Evolutionary conservation across 2,329 filamentous ascomycete genomes (phyloP).

Genomic region (Reticulascus tulasneorum): DNA sequence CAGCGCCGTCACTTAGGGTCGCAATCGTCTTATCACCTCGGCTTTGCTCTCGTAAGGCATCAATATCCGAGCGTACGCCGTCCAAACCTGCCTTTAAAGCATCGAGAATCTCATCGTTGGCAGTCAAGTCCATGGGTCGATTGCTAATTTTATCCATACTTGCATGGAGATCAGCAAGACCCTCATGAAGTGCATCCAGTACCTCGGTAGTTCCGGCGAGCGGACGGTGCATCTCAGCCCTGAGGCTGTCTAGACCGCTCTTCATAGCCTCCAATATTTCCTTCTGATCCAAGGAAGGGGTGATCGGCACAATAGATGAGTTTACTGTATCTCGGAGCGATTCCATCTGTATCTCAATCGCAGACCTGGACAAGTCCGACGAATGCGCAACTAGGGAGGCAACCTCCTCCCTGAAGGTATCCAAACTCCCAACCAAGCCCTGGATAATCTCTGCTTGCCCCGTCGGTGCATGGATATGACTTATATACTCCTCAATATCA

Average conservation of each 20-base stretch:
- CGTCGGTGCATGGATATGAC: slow-evolving; percentile 60
- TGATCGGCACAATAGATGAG: slow-evolving; percentile 59
- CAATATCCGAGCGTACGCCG: slow-evolving; percentile 72
- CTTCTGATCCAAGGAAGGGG: slow-evolving; percentile 49
- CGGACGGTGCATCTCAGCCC: slow-evolving; percentile 67
- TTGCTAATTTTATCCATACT: slow-evolving; percentile 75
- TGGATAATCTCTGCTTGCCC: slow-evolving; percentile 78
- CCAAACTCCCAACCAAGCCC: slow-evolving; percentile 60
- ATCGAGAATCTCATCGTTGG: slow-evolving; percentile 86
- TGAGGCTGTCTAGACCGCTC: slow-evolving; percentile 69
- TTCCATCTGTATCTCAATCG: slow-evolving; percentile 78
- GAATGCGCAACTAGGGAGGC: slow-evolving; percentile 52
- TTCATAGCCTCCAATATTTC: slow-evolving; percentile 70
- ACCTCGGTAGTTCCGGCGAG: slow-evolving; percentile 78
- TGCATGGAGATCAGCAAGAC: slow-evolving; percentile 69
- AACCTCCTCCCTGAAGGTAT: slow-evolving; percentile 65
- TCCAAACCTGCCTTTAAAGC: slow-evolving; percentile 80
- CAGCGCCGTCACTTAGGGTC: slow-evolving; percentile 46
- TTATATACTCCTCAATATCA: slow-evolving; percentile 79
- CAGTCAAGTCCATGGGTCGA: slow-evolving; percentile 76
- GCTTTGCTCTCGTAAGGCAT: slow-evolving; percentile 62
- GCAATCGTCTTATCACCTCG: slow-evolving; percentile 48
- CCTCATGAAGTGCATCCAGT: slow-evolving; percentile 84
- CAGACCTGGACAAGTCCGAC: slow-evolving; percentile 54
- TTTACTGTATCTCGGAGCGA: slow-evolving; percentile 76